Conservation (phyloP, 2,329 filamentous ascomycete genomes). For the Mycosphaerella arachidis region DNA sequence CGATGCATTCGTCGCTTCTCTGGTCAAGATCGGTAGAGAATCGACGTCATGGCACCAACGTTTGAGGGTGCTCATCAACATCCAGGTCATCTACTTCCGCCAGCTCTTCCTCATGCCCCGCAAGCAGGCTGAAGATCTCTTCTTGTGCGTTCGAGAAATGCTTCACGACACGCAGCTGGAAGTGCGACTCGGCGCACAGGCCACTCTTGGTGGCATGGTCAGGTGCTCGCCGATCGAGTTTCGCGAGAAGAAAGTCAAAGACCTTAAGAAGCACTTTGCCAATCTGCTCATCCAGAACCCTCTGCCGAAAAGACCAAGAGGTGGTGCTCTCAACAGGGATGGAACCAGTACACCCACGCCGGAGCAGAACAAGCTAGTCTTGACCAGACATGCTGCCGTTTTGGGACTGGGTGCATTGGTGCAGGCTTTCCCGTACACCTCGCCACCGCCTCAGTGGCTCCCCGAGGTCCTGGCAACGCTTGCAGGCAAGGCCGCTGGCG, state of each 20-base stretch:
- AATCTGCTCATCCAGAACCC: constrained; percentile 75
- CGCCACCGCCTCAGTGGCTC: constrained; percentile 89
- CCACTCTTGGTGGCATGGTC: constrained; percentile 95
- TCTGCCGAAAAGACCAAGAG: constrained; percentile 64
- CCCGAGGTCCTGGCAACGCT: constrained; percentile 84
- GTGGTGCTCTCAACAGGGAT: constrained; percentile 34
- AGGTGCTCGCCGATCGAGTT: constrained; percentile 81
- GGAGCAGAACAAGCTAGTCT: constrained; percentile 69
- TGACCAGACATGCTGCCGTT: constrained; percentile 83
- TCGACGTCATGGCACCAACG: constrained; percentile 93
- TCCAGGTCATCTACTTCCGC: constrained; percentile 97
- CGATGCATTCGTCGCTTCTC: constrained; percentile 72
- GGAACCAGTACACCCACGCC: constrained; percentile 62
- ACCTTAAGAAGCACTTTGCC: constrained; percentile 75
- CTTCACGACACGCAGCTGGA: constrained; percentile 86
- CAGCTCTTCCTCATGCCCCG: constrained; percentile 80
- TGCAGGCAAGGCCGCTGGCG: constrained; percentile 77
- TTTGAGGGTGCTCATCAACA: constrained; percentile 89
- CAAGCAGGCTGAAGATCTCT: constrained; percentile 71
- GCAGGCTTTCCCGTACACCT: constrained; percentile 93
- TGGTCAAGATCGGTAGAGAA: constrained; percentile 81
- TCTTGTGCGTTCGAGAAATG: constrained; percentile 94
- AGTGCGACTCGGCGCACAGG: constrained; percentile 86
- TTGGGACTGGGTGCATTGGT: constrained; percentile 85
- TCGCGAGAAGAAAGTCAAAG: constrained; percentile 70